Percentiles rank a stretch among this genome's conserved stretches.
phyloP scores from a whole-genome alignment of 2,329 filamentous ascomycete genomes.

The Truncatella angustata region DNA sequence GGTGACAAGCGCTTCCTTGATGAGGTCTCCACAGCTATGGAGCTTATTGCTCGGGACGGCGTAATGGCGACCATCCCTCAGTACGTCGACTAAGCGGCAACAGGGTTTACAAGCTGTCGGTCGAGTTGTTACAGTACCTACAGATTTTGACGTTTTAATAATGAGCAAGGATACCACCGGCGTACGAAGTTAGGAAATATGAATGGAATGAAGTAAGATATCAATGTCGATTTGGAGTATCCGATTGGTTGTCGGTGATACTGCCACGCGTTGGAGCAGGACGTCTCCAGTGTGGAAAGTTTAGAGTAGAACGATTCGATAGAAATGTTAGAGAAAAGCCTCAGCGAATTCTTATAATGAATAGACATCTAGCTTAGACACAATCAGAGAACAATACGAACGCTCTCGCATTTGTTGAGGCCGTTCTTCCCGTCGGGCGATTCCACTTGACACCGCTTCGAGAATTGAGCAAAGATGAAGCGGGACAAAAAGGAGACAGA shows the following conservation, averaged over 20 bases:
- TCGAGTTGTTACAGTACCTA: not conserved
- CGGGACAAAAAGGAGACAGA: no score
- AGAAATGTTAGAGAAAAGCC: not conserved
- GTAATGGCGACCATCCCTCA: conserved; percentile 48
- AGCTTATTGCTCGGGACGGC: conserved; percentile 44
- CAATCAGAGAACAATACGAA: no score
- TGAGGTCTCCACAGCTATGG: conserved; percentile 45
- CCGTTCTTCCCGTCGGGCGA: no score
- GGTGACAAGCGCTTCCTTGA: conserved; percentile 44
- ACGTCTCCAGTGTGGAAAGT: not conserved
- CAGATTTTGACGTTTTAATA: not conserved
- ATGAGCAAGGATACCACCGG: not conserved
- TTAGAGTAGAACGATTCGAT: not conserved
- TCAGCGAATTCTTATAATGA: no score
- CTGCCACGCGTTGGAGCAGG: not conserved
- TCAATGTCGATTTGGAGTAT: not conserved
- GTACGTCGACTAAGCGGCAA: conserved; percentile 29
- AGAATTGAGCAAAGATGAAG: no score
- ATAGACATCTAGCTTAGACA: no score
- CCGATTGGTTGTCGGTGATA: not conserved
- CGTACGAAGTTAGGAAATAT: not conserved
- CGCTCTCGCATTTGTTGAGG: no score
- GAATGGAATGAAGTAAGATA: not conserved
- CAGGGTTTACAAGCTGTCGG: not conserved
- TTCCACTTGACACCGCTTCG: no score